phyloP scores from a whole-genome alignment of 2,329 filamentous ascomycete species.

The Diaporthe sp. region DNA sequence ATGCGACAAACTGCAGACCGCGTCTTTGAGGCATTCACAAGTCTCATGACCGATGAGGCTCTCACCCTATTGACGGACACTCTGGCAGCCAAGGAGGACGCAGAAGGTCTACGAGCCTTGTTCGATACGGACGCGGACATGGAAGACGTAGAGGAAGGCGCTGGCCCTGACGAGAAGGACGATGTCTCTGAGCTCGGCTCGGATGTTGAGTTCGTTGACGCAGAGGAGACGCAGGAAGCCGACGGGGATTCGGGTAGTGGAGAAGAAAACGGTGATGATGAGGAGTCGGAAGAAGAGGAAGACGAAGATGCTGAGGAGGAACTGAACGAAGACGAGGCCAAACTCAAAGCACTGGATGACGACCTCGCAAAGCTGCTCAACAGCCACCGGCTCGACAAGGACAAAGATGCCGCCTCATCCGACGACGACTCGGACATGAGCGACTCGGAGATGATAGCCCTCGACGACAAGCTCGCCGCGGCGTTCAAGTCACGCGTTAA shows the following conservation, averaged over 20 bases:
- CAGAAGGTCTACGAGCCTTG: conserved; percentile 86
- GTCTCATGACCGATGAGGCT: conserved; percentile 79
- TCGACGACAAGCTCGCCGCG: conserved; percentile 86
- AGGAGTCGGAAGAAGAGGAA: conserved; percentile 52
- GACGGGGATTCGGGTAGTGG: conserved; percentile 59
- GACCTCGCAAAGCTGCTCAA: conserved; percentile 70
- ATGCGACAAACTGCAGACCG: conserved; percentile 90
- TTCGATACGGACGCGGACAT: conserved; percentile 79
- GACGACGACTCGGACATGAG: conserved; percentile 87
- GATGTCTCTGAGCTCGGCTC: conserved; percentile 58
- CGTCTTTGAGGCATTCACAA: conserved; percentile 86
- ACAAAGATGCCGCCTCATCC: conserved; percentile 66
- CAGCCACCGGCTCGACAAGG: conserved; percentile 75
- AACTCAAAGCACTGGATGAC: conserved; percentile 54
- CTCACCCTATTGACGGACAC: conserved; percentile 77
- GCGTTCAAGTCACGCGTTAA: conserved; percentile 86
- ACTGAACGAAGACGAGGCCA: conserved; percentile 61
- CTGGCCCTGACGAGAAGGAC: conserved; percentile 54
- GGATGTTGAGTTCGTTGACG: conserved; percentile 58
- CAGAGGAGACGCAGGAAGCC: conserved; percentile 43
- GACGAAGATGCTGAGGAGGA: conserved; percentile 58
- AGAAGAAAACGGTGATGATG: conserved; percentile 57
- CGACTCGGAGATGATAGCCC: conserved; percentile 93
- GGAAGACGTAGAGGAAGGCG: conserved; percentile 63
- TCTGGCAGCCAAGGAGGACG: conserved; percentile 82